Percentiles rank a stretch among this genome's conserved stretches.
phyloP scores from a whole-genome alignment of 2,329 filamentous ascomycete species.

The Mariannaea sp. region DNA sequence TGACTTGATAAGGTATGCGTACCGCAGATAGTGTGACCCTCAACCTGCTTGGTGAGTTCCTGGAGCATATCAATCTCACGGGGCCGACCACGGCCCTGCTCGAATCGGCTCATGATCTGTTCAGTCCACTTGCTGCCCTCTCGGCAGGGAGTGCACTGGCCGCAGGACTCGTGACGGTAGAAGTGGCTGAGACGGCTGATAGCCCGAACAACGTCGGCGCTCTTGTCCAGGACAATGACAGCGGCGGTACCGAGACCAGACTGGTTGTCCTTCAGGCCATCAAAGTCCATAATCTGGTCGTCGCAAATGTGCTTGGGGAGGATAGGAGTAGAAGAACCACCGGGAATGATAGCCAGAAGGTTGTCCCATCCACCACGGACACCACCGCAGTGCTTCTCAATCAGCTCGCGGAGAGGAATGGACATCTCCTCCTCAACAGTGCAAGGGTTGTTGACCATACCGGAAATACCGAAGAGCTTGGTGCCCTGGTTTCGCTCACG shows the following conservation, averaged over 20 bases:
- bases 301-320: conserved; percentile 89
- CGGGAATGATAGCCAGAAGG: conserved; percentile 90
- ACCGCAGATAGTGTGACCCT: conserved; percentile 98
- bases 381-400: conserved; percentile 97
- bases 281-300: conserved; percentile 98
- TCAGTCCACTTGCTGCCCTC: conserved; percentile 99
- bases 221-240: conserved; percentile 99
- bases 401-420: conserved; percentile 92
- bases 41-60: conserved; percentile 98
- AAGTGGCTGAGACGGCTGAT: conserved; percentile 94
- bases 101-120: conserved; percentile 97
- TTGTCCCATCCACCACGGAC: conserved; percentile 98
- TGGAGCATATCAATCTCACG: conserved; percentile 99
- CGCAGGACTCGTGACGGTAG: conserved; percentile 98
- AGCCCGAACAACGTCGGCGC: conserved; percentile 90
- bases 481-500: conserved; percentile 96
- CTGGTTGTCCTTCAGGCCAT: conserved; percentile 96
- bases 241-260: conserved; percentile 96
- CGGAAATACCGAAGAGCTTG: conserved; percentile 98
- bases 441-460: conserved; percentile 97
- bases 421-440: conserved; percentile 99
- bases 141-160: conserved; percentile 98
- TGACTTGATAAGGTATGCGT: conserved; percentile 49
- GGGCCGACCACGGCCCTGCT: conserved; percentile 84
- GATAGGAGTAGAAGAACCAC: conserved; percentile 95